Base-by-base conservation (phyloP, 306 rosid species). In the Hylodesmum podocarpum region DNA sequence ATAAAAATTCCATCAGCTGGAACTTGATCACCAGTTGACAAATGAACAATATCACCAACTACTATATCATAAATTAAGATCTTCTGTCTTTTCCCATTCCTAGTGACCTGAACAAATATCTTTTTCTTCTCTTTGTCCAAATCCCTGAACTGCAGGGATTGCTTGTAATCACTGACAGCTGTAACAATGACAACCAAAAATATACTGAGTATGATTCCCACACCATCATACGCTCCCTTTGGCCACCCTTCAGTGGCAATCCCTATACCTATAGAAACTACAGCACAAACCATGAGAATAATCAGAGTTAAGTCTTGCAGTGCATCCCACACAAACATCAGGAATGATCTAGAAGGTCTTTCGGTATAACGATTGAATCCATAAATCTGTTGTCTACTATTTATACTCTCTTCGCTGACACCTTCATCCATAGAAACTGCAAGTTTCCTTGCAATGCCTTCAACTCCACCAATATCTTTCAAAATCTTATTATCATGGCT, bases 211-310 rank as follows among this genome's bases (percentile, higher is more conserved):
- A 95, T 16, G 85, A 95, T 95, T 74, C 99, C 99, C 39, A 89
- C 64, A 44, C 99, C 99, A 83, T 95, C 99, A 80, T 92, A 92
- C 21, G 78, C 72, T 25, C 99, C 99, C 79, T 75, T 86, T 27
- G 99, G 99, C 93, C 91, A 92, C 51, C 99, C 99, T 86, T 95
- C 97, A 19, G 99, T 95, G 78, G 94, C 84, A 66, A 92, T 49
- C 53, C 99, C 99, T 27, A 95, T 82, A 39, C 88, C 97, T 64
- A 95, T 73, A 71, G 99, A 92, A 55, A 89, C 91, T 77, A 87
- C 43, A 25, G 97, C 97, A 80, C 97, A 95, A 29, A 88, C 89
- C 89, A 92, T 87, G 58, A 92, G 97, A 81, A 92, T 91, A 13
- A 87, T 89, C 40, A 95, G 83, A 14, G 99, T 95, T 58, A 95